Evolutionary conservation across 805 yeast genomes (phyloP).

Genomic region (Yarrowia keelungensis): DNA sequence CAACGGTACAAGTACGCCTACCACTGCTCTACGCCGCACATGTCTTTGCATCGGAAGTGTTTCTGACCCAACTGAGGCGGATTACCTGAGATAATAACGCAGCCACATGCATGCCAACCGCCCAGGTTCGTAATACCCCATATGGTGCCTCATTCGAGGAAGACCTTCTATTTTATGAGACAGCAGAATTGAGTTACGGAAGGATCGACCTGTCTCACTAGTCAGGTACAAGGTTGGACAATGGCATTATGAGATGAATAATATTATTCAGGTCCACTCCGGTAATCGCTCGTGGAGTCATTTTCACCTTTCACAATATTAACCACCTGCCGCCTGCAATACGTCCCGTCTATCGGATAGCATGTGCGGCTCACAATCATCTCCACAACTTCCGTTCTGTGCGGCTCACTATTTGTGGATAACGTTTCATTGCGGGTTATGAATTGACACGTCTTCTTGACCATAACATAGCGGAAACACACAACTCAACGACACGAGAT

Average conservation of each 20-base stretch:
- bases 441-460: neutral
- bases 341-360: neutral
- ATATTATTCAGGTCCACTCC: too few species aligned
- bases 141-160: neutral
- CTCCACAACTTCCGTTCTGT: slow-evolving; percentile 8
- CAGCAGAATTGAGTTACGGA: neutral
- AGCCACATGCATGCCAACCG: neutral
- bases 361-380: neutral
- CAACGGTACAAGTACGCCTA: too few species aligned
- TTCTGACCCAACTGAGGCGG: too few species aligned
- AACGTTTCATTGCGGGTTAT: neutral
- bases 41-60: too few species aligned
- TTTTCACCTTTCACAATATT: too few species aligned
- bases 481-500: neutral
- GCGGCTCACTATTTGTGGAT: neutral
- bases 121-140: neutral
- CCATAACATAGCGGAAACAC: neutral
- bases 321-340: neutral
- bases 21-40: too few species aligned
- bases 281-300: too few species aligned
- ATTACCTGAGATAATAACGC: neutral
- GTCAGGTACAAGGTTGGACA: slow-evolving; percentile 3
- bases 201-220: neutral
- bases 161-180: neutral
- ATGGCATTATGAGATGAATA: too few species aligned